A percentile compares a stretch with the other conserved stretches of the same genome.
phyloP scores from a whole-genome alignment of 169 alveolate species.

The Cryptosporidium viatorum region DNA sequence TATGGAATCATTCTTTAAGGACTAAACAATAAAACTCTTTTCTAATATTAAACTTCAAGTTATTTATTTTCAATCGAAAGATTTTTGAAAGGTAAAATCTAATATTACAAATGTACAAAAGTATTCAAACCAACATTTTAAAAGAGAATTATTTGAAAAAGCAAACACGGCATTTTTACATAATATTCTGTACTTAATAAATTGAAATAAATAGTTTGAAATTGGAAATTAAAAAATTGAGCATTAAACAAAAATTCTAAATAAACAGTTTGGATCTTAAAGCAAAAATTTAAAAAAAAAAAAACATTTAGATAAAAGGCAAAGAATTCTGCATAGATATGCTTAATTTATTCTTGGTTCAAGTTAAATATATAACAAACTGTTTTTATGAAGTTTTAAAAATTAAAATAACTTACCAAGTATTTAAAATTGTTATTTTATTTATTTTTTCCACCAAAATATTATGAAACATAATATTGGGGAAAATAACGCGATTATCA shows the following conservation, averaged over 20 bases:
- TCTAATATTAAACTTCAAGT: neutral
- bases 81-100: neutral
- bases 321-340: neutral
- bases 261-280: neutral
- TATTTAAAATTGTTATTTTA: neutral
- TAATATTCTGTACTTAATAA: neutral
- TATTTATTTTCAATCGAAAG: neutral
- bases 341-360: neutral
- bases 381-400: neutral
- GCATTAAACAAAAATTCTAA: neutral
- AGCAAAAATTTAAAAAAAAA: neutral
- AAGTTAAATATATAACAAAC: neutral
- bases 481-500: neutral
- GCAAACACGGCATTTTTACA: neutral
- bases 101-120: neutral
- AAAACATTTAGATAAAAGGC: neutral
- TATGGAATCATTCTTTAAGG: neutral
- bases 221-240: neutral
- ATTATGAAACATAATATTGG: conserved; percentile 18
- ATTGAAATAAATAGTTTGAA: neutral
- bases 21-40: neutral
- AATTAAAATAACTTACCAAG: neutral
- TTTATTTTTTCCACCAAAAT: conserved; percentile 20
- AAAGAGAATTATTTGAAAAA: neutral
- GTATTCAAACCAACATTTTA: neutral